Percentiles rank a stretch among this genome's conserved stretches.
These are phyloP conservation scores for Cymodocea nodosa DNA, from an alignment of 116 monocot genomes.

Conservation along the genomic window DNA sequence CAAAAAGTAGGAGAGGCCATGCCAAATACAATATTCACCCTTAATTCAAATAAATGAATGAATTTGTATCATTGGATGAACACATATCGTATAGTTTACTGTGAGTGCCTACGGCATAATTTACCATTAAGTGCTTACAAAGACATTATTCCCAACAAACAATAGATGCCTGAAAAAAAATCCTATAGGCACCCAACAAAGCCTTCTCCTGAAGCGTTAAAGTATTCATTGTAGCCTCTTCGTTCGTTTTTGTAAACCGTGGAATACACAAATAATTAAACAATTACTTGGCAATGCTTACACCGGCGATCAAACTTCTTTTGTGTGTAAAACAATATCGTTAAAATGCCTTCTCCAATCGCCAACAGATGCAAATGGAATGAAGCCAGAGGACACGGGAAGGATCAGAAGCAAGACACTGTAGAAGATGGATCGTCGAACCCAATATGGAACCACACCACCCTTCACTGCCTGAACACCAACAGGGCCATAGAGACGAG, in stretches of 20 bases:
- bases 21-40: too few relatives aligned
- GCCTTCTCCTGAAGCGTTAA: not conserved
- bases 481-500: conserved; percentile 52
- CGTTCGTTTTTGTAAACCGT: too few relatives aligned
- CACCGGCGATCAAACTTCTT: not conserved
- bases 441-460: conserved; percentile 25
- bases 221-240: not conserved
- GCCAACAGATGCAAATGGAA: conserved; percentile 62
- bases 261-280: too few relatives aligned
- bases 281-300: not conserved
- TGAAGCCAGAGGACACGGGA: conserved; percentile 46
- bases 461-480: conserved; percentile 4
- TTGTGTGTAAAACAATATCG: conserved; percentile 1
- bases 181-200: not conserved
- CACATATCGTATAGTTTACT: too few relatives aligned
- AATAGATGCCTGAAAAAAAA: not conserved
- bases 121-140: too few relatives aligned
- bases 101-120: too few relatives aligned
- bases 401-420: conserved; percentile 38
- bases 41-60: too few relatives aligned
- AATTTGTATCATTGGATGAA: too few relatives aligned
- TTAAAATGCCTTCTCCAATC: conserved; percentile 62
- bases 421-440: conserved; percentile 40
- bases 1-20: too few relatives aligned
- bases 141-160: not conserved